Percentiles rank a stretch among this genome's conserved stretches.
Evolutionary conservation across 768 basidiomycete species (phyloP).

Genomic region (Kwoniella bestiolae): DNA sequence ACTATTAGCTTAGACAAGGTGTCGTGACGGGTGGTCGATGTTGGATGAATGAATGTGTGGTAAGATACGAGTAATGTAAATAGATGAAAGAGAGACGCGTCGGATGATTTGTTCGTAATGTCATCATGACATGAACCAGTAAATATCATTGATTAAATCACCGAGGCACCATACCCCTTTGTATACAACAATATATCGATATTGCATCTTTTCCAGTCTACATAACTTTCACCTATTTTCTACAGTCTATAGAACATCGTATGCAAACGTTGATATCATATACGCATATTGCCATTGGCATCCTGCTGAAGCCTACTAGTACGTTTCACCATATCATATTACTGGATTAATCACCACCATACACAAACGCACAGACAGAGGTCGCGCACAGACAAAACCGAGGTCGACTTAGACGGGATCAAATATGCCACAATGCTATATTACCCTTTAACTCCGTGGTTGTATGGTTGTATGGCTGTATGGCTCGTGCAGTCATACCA

Average conservation of each 20-base stretch:
- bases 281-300: neutral
- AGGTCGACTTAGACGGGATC: slow-evolving; percentile 2
- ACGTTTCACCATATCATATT: neutral
- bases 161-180: slow-evolving; percentile 7
- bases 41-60: too few species aligned
- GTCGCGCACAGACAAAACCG: neutral
- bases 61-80: too few species aligned
- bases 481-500: neutral
- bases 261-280: too few species aligned
- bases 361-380: slow-evolving; percentile 5
- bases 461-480: neutral
- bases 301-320: neutral
- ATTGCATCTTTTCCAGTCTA: too few species aligned
- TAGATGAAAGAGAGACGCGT: too few species aligned
- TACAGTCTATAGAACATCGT: too few species aligned
- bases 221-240: too few species aligned
- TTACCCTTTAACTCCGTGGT: slow-evolving; percentile 6
- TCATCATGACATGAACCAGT: neutral
- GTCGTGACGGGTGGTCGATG: too few species aligned
- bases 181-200: too few species aligned
- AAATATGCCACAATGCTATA: slow-evolving; percentile 10
- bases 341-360: neutral
- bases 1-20: too few species aligned
- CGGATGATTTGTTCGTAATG: neutral
- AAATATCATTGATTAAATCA: neutral